A percentile compares a stretch with the other conserved stretches of the same genome.
Evolutionary conservation across 2,329 filamentous ascomycete genomes (phyloP).

Genomic region (Didymella segeticola): DNA sequence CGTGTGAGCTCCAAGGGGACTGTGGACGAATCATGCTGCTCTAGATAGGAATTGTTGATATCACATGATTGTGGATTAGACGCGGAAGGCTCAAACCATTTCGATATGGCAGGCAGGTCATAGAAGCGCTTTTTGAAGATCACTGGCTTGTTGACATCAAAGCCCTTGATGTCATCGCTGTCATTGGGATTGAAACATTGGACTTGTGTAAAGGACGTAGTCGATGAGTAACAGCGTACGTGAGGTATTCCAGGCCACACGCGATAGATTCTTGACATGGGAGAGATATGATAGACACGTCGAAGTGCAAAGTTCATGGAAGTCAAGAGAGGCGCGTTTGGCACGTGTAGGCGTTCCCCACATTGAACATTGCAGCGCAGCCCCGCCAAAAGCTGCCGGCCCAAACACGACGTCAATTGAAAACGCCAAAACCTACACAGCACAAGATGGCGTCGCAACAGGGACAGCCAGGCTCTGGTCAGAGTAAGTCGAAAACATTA

Average conservation of each 20-base stretch:
- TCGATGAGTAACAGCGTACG: conserved; percentile 19
- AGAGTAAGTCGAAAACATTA: conserved; percentile 30
- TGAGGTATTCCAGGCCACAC: not conserved
- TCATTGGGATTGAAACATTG: conserved; percentile 12
- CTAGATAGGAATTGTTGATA: conserved; percentile 35
- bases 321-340: conserved; percentile 25
- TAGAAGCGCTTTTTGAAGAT: conserved; percentile 32
- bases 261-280: conserved; percentile 13
- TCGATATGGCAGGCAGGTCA: conserved; percentile 36
- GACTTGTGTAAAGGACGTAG: conserved; percentile 15
- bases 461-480: conserved; percentile 34
- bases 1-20: conserved; percentile 67
- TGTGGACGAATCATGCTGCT: conserved; percentile 54
- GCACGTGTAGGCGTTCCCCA: conserved; percentile 30
- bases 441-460: conserved; percentile 36
- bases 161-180: conserved; percentile 16
- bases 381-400: conserved; percentile 32
- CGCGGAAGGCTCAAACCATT: conserved; percentile 37
- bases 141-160: conserved; percentile 29
- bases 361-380: conserved; percentile 8
- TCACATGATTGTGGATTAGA: conserved; percentile 9
- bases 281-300: conserved; percentile 6
- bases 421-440: conserved; percentile 4
- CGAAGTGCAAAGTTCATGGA: conserved; percentile 1
- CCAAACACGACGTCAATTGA: conserved; percentile 20